Evolutionary conservation across 176 grass and related monocot genomes (phyloP).

Genomic region (Aegilops longissima): DNA sequence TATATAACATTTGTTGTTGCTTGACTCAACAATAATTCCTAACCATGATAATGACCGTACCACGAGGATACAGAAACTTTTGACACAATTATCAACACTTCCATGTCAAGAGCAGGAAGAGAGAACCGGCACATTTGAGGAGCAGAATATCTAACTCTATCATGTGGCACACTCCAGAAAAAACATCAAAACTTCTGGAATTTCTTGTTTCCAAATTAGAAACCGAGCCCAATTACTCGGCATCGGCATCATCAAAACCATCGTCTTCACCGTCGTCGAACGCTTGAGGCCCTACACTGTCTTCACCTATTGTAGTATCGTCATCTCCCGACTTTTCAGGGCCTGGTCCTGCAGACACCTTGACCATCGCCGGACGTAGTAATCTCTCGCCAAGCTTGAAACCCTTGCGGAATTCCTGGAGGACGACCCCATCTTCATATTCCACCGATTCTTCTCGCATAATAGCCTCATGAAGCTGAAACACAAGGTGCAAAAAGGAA

Average conservation of each 20-base stretch:
- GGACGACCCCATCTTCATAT: conserved; percentile 76
- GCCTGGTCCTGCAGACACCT: conserved; percentile 85
- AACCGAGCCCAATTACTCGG: conserved; percentile 32
- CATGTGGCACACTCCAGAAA: conserved; percentile 34
- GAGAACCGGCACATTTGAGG: conserved; percentile 8
- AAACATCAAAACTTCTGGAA: conserved; percentile 57
- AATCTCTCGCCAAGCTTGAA: conserved; percentile 91
- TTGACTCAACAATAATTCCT: conserved; percentile 17
- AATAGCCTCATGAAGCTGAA: conserved; percentile 95
- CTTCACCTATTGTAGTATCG: conserved; percentile 38
- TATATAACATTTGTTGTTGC: not conserved
- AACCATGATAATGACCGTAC: not conserved
- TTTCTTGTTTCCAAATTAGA: conserved; percentile 15
- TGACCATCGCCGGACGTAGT: conserved; percentile 84
- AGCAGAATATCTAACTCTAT: conserved; percentile 38
- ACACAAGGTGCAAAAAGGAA: conserved; percentile 16
- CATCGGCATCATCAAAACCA: conserved; percentile 27
- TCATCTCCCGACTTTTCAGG: conserved; percentile 50
- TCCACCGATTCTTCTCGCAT: conserved; percentile 85
- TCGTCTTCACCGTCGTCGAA: conserved; percentile 32
- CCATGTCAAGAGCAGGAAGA: conserved; percentile 27
- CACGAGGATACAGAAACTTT: conserved; percentile 6
- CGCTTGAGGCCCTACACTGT: conserved; percentile 42
- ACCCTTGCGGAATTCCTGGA: conserved; percentile 94
- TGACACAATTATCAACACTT: conserved; percentile 26